Evolutionary conservation across 2,329 filamentous ascomycete species (phyloP), one percentile per base, ranked within the genome.

Genomic region (Diaporthe sp.): DNA sequence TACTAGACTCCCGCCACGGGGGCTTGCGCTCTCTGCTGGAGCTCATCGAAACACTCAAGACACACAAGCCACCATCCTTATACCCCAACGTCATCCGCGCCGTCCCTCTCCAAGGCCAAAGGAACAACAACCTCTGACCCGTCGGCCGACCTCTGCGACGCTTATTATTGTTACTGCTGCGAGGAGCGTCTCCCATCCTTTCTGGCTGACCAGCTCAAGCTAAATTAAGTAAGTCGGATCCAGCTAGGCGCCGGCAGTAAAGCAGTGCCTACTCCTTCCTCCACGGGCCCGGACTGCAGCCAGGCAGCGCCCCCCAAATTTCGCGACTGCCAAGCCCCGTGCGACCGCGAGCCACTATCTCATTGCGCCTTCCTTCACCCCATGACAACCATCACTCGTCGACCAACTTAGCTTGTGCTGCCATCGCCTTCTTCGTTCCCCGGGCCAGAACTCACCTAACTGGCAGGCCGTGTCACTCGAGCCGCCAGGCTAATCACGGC

Each of bases 181-280:
- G 60, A 47, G 39, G 60, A 65, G 60, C 60, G 15, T 65, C 17
- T 39, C n/a, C 60, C n/a, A 42, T 53, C 63, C 31, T 51, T n/a
- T 53, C 63, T 53, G 44, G 47, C 44, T 68, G 63, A 68, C 63
- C 65, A 68, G 15, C 47, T 20, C 65, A 25, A 68, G 65, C 65
- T 68, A 68, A 68, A 68, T 68, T 68, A 68, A 68, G 65, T n/a
- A 68, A 39, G 65, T 53, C 65, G 8, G 65, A 68, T 68, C 47
- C 34, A 39, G 65, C 65, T 53, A 42, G 65, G 65, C 65, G n/a
- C 63, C 47, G 47, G 44, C 34, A 25, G 22, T 22, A 68, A 1
- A 65, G n/a, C 34, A 65, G 44, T 47, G 60, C 60, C 60, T 68
- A 37, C 47, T 53, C 63, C 44, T 53, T 55, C 65, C 63, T 67